Base-by-base conservation (phyloP, 345 rosid genomes). In the Citrus reticulata region DNA sequence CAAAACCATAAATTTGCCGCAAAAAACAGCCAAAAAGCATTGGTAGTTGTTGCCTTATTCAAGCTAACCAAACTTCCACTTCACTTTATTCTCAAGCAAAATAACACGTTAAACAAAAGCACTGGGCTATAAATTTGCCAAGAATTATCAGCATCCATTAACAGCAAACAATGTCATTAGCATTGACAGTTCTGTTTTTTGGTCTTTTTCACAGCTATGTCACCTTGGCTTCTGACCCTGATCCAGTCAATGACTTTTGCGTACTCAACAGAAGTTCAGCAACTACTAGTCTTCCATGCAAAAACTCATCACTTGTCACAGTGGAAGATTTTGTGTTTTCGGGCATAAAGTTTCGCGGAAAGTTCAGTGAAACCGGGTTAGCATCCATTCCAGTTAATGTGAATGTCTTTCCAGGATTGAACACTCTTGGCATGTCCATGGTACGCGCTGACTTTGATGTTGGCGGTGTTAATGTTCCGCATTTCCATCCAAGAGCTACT, bases 211-310 rank as follows among this genome's bases (percentile, higher is more conserved):
- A 79, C 24, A 71, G 59, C 68, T 66, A 73, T 69, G 80, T 73
- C 78, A 79, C 76, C 46, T 75, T 85, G 54, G 90, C 90, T 78
- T 90, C 97, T 9, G 97, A 93, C 80, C 93, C 97, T 2, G 98
- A 95, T 83, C 95, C 95, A 0, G 75, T 92, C 78, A 89, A 74
- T 42, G 97, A 95, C 90, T 93, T 89, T 80, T 95, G 97, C 82
- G 80, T 93, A 77, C 84, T 87, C 73, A 54, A 75, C 59, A 60
- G 75, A 22, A 79, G 77, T 58, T 75, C 74, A 42, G 74, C 81
- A 46, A 30, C 78, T 16, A 25, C 58, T 30, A 3, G 27, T 70
- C 73, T 29, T 72, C 85, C 68, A 6, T 90, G 98, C 92, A 95
- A 90, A 83, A 92, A 92, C 69, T 83, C 90, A 22, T 90, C 98